These are phyloP conservation scores for Pythium brachiatum DNA, from an alignment of 352 stramenopile genomes.

Conservation along the genomic window DNA sequence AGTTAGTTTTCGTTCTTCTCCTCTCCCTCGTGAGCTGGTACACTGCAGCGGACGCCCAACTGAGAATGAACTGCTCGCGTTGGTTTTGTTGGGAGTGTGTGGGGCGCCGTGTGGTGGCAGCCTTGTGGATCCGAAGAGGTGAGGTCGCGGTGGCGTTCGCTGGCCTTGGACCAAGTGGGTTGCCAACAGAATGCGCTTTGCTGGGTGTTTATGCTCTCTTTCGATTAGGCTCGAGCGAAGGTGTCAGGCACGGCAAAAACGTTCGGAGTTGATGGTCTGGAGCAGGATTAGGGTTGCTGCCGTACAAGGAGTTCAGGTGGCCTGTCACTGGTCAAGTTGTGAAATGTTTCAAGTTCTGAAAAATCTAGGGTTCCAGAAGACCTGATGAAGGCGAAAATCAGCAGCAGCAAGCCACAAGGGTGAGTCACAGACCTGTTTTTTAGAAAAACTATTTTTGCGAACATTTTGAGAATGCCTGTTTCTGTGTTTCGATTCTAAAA, in stretches of 20 bases:
- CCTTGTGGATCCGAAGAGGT: neutral
- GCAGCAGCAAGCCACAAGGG: no score
- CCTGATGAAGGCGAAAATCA: no score
- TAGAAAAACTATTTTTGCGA: neutral
- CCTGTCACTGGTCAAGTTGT: constrained; percentile 1
- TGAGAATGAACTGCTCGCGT: neutral
- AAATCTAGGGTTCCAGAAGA: no score
- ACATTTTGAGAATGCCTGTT: neutral
- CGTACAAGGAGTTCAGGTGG: neutral
- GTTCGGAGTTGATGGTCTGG: constrained; percentile 8
- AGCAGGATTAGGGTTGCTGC: constrained; percentile 1
- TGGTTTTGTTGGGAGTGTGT: neutral
- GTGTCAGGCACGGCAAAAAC: constrained; percentile 2
- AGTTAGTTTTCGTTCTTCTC: neutral
- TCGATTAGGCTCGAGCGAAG: constrained; percentile 5
- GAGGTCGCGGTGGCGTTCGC: neutral
- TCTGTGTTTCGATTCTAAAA: neutral
- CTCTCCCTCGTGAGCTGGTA: neutral
- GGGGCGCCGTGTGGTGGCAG: neutral
- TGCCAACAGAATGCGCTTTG: neutral
- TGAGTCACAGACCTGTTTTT: no score
- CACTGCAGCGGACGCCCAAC: neutral
- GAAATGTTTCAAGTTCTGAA: neutral
- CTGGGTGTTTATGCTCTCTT: constrained; percentile 11
- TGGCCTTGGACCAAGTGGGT: neutral